These are phyloP conservation scores for Venustampulla echinocandica DNA, from an alignment of 495 filamentous ascomycete genomes.

Conservation along the genomic window DNA sequence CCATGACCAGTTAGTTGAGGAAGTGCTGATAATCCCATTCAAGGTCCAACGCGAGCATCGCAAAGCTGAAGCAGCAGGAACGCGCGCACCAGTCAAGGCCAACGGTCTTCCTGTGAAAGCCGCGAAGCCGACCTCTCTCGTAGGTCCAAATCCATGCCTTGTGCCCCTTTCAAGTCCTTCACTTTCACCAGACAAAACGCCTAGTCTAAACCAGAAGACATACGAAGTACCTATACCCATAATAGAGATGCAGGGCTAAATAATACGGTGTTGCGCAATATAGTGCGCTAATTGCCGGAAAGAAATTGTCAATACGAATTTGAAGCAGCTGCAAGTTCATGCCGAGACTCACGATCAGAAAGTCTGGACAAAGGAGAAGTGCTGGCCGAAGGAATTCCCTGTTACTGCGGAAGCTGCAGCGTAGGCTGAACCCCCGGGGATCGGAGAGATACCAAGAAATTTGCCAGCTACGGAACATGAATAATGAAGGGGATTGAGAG, in stretches of 20 bases:
- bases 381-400: constrained; percentile 31
- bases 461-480: no score
- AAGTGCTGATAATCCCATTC: neutral
- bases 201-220: no score
- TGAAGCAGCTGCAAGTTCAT: constrained; percentile 29
- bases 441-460: no score
- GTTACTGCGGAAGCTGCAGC: constrained; percentile 4
- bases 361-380: constrained; percentile 35
- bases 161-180: neutral
- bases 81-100: constrained; percentile 29
- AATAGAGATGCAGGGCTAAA: no score
- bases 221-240: no score
- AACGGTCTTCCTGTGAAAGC: constrained; percentile 33
- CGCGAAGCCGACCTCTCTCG: constrained; percentile 30
- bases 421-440: no score
- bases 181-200: no score
- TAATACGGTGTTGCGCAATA: no score
- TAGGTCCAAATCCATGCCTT: constrained; percentile 14
- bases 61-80: constrained; percentile 33
- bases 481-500: no score
- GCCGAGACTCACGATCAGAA: constrained; percentile 30
- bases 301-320: constrained; percentile 31
- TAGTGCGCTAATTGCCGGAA: constrained; percentile 31
- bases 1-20: no score
- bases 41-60: constrained; percentile 32